Evolutionary conservation across 2,329 filamentous ascomycete genomes (phyloP), one percentile per base, ranked within the genome.

Genomic region (Aspergillus carbonarius): DNA sequence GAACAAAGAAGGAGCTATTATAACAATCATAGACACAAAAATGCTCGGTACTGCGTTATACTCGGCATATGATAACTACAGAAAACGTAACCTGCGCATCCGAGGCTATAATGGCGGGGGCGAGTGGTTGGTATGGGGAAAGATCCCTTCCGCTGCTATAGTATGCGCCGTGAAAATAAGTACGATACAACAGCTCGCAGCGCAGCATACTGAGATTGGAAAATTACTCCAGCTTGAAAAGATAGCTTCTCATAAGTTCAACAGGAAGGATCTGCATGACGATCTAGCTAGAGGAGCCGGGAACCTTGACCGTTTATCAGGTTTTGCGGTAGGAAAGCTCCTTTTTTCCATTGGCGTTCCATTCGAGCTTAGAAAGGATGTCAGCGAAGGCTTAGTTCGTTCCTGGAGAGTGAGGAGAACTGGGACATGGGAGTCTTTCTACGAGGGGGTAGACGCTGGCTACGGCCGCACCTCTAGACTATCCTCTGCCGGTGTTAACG

Each of bases 121-220:
- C 0, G 76, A 78, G 18, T 77, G 66, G 39, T 56, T 74, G 0
- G 58, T 77, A 1, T 78, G 76, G 76, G 69, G 72, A 0, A 52
- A 57, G 1, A 62, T 76, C 0, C 61, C 67, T 0, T 23, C 58
- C 0, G 18, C 61, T 2, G 70, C 73, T 2, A 74, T 78, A 8
- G 50, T 72, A 7, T 63, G 62, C 10, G 66, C 67, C 0, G 69
- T 76, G 13, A 62, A 68, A 1, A 64, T 72, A 0, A 60, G 57
- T 0, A 51, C 55, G 0, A 40, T 78, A 1, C 32, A 69, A 7
- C 7, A 53, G 1, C 66, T 73, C 18, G 59, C 63, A 2, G 18
- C 42, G 0, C 25, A 54, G 0, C 17, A 66, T 35, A 13, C 46
- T 0, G 63, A 70, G 1, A 67, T 78, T 4, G 37, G 46, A 5